These are phyloP conservation scores for Pseudodiploospora longispora DNA, from an alignment of 2,329 filamentous ascomycete genomes.

Conservation along the genomic window DNA sequence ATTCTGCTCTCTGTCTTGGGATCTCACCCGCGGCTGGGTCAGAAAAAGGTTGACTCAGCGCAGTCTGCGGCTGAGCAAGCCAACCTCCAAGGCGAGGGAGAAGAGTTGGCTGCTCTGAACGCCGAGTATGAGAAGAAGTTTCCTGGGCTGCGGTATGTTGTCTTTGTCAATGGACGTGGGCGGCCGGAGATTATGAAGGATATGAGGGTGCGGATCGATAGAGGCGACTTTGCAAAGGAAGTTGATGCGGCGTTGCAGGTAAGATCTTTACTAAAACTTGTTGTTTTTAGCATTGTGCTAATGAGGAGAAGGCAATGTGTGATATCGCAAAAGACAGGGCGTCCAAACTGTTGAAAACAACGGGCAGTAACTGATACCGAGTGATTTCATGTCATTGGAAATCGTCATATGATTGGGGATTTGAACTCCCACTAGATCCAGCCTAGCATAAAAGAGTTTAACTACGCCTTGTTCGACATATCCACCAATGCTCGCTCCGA, in stretches of 20 bases:
- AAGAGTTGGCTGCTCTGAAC: conserved; percentile 61
- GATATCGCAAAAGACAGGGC: conserved; percentile 80
- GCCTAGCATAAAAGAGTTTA: conserved; percentile 1
- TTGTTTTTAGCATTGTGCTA: background rate
- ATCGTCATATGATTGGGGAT: background rate
- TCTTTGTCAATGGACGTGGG: conserved; percentile 79
- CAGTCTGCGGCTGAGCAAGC: conserved; percentile 78
- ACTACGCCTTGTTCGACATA: conserved; percentile 1
- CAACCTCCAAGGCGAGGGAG: conserved; percentile 54
- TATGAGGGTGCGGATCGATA: conserved; percentile 66
- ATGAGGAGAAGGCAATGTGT: conserved; percentile 66
- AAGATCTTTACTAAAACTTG: conserved; percentile 17
- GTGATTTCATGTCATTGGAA: conserved; percentile 3
- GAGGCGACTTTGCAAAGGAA: conserved; percentile 59
- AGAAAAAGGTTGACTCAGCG: conserved; percentile 71
- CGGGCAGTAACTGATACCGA: conserved; percentile 4
- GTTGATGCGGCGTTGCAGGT: conserved; percentile 68
- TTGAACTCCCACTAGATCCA: too few species aligned
- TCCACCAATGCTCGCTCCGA: conserved; percentile 1
- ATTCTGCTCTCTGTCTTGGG: conserved; percentile 66
- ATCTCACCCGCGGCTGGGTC: conserved; percentile 77
- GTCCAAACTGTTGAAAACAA: conserved; percentile 41
- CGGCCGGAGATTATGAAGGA: conserved; percentile 71
- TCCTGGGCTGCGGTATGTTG: conserved; percentile 78
- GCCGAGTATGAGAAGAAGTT: conserved; percentile 71